Conservation (phyloP, 1,284 basidiomycete genomes). For the Wolfiporia cocos region DNA sequence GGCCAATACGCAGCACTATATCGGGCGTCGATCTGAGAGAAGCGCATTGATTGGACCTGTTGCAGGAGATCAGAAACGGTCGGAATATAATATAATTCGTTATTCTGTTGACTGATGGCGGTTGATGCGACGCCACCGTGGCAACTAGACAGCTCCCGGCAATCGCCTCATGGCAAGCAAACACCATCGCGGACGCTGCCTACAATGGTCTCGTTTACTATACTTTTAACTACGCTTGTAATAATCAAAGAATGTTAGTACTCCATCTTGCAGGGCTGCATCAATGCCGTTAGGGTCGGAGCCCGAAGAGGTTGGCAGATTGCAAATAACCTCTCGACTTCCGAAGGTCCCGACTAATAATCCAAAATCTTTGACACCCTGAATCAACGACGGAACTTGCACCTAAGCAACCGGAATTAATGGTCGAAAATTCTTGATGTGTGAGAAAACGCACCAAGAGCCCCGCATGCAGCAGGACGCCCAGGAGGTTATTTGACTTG, state of each 20-base stretch:
- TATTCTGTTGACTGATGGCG: too few species aligned
- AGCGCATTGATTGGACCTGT: too few species aligned
- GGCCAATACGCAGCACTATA: conserved; percentile 69
- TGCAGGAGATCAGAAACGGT: too few species aligned
- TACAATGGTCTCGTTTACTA: too few species aligned
- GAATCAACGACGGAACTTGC: conserved; percentile 79
- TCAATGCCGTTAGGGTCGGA: conserved; percentile 53
- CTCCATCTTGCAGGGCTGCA: conserved; percentile 56
- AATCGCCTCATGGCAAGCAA: too few species aligned
- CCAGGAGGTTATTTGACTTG: conserved; percentile 89
- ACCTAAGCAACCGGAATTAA: conserved; percentile 30
- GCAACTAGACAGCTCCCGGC: too few species aligned
- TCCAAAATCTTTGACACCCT: conserved; percentile 85
- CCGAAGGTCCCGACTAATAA: conserved; percentile 82
- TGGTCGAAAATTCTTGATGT: background rate
- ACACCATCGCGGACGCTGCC: too few species aligned
- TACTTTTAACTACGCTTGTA: conserved; percentile 25
- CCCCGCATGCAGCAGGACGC: conserved; percentile 87
- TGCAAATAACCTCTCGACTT: conserved; percentile 37
- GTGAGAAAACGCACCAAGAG: conserved; percentile 58
- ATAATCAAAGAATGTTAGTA: conserved; percentile 60
- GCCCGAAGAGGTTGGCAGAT: conserved; percentile 33
- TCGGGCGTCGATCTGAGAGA: conserved; percentile 50
- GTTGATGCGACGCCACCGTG: too few species aligned
- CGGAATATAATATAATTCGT: too few species aligned